Evolutionary conservation across 2,329 filamentous ascomycete genomes (phyloP).

Genomic region (Mollisia scopiformis): DNA sequence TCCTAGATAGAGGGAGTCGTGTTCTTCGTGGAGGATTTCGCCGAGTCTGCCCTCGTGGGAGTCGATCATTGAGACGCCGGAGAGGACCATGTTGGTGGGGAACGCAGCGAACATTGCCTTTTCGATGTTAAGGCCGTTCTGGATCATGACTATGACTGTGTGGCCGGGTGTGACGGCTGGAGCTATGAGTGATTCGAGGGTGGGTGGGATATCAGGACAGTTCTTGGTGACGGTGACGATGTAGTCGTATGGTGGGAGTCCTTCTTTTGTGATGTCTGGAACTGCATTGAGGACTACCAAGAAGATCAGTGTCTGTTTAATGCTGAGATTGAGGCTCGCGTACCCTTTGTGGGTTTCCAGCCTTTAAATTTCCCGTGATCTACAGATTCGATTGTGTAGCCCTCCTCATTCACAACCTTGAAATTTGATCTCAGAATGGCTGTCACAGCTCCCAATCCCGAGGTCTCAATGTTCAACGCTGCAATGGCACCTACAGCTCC

Average conservation of each 20-base stretch:
- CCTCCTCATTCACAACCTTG: conserved; percentile 20
- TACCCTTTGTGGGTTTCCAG: conserved; percentile 18
- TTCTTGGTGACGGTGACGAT: conserved; percentile 20
- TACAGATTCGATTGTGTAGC: conserved; percentile 24
- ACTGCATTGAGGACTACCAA: conserved; percentile 35
- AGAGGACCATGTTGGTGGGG: conserved; percentile 24
- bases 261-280: conserved; percentile 45
- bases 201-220: conserved; percentile 38
- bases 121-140: conserved; percentile 28
- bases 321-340: not conserved
- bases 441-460: conserved; percentile 23
- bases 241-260: conserved; percentile 16
- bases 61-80: conserved; percentile 26
- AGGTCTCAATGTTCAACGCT: conserved; percentile 22
- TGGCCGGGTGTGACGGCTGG: conserved; percentile 24
- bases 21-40: conserved; percentile 22
- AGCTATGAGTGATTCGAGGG: conserved; percentile 18
- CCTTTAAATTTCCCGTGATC: conserved; percentile 22
- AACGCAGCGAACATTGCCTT: conserved; percentile 21
- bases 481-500: conserved; percentile 21
- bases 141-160: conserved; percentile 22
- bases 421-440: conserved; percentile 28
- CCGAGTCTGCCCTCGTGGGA: conserved; percentile 19
- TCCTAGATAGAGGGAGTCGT: conserved; percentile 19
- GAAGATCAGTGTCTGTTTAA: conserved; percentile 35